These are phyloP conservation scores for Hygrocybe coccinea DNA, from an alignment of 768 basidiomycete species.

Conservation along the genomic window DNA sequence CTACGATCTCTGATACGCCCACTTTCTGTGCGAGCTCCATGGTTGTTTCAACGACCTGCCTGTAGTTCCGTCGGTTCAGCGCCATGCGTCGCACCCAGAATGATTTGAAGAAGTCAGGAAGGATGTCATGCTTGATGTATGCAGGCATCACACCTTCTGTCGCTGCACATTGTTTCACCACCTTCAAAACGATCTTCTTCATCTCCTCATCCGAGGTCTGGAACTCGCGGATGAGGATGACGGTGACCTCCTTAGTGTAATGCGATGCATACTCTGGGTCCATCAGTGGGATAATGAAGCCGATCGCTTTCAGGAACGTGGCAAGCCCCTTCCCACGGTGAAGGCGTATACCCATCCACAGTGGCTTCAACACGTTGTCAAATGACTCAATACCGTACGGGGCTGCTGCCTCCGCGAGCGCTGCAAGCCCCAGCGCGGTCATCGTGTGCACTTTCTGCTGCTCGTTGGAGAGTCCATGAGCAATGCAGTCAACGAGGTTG, in stretches of 20 bases:
- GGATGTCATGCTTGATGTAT: conserved; percentile 96
- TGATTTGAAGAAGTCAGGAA: conserved; percentile 98
- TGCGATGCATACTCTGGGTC: conserved; percentile 99
- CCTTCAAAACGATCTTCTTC: conserved; percentile 99
- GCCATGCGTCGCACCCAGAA: conserved; percentile 99
- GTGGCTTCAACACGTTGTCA: conserved; percentile 91
- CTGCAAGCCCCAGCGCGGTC: conserved; percentile 91
- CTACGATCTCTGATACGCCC: conserved; percentile 94
- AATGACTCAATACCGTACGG: conserved; percentile 99
- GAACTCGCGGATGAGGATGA: conserved; percentile 96
- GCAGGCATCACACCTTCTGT: conserved; percentile 95
- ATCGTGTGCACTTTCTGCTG: conserved; percentile 96
- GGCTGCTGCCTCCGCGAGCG: conserved; percentile 92
- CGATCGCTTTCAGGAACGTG: conserved; percentile 95
- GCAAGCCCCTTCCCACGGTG: conserved; percentile 94
- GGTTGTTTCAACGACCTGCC: conserved; percentile 97
- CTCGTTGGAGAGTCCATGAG: conserved; percentile 87
- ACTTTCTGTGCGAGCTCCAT: conserved; percentile 97
- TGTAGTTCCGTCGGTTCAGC: conserved; percentile 90
- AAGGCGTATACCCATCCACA: conserved; percentile 90
- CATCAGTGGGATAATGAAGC: conserved; percentile 99
- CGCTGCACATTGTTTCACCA: conserved; percentile 97
- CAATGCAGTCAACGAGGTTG: conserved; percentile 94
- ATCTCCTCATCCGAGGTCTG: conserved; percentile 99
- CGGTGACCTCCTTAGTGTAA: conserved; percentile 96